These are phyloP conservation scores for Suillus cothurnatus DNA, from an alignment of 768 basidiomycete genomes.

Conservation along the genomic window DNA sequence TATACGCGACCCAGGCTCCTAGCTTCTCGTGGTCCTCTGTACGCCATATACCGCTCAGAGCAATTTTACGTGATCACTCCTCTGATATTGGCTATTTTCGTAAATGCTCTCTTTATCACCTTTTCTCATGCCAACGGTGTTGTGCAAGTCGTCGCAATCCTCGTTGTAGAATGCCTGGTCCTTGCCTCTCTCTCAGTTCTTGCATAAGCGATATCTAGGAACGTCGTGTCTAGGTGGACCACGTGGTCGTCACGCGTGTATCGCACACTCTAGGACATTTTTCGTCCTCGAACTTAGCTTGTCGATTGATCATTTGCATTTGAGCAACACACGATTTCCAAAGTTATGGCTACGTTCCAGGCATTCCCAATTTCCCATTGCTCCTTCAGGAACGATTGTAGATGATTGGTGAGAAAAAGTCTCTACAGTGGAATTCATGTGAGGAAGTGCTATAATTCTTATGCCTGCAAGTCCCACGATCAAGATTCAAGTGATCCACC, in stretches of 20 bases:
- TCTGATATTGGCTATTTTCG: conserved; percentile 56
- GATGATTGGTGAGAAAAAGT: neutral
- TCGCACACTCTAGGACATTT: neutral
- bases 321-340: neutral
- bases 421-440: neutral
- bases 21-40: conserved; percentile 56
- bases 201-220: neutral
- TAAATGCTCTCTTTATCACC: conserved; percentile 74
- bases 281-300: neutral
- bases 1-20: conserved; percentile 40
- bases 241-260: neutral
- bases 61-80: conserved; percentile 71
- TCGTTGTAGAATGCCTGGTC: conserved; percentile 67
- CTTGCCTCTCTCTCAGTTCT: conserved; percentile 53
- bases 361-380: neutral
- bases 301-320: neutral
- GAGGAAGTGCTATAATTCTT: neutral
- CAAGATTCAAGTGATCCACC: neutral
- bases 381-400: neutral
- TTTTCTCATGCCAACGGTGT: conserved; percentile 61
- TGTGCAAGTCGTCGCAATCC: conserved; percentile 67
- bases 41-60: conserved; percentile 63
- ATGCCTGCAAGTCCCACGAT: neutral
- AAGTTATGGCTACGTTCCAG: neutral
- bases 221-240: too few relatives aligned